Conservation (phyloP, 2,329 filamentous ascomycete species). For the Grosmannia serpens region DNA sequence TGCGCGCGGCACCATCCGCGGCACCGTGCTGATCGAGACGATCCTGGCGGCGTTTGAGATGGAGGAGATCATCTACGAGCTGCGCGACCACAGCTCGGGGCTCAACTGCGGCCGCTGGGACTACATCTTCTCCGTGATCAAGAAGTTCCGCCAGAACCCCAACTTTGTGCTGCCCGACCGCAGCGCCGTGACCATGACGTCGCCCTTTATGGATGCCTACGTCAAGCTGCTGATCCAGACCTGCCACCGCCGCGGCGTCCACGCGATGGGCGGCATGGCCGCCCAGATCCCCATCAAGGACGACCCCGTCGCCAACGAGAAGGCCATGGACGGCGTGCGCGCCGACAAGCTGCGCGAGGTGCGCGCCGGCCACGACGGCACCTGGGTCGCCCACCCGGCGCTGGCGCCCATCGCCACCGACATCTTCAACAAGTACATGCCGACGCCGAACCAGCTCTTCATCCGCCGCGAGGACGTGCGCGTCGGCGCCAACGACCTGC, state of each 20-base stretch:
- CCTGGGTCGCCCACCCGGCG: constrained; percentile 95
- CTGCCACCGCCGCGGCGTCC: constrained; percentile 92
- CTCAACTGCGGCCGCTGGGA: constrained; percentile 99
- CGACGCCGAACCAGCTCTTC: constrained; percentile 93
- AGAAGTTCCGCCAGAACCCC: constrained; percentile 94
- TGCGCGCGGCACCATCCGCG: constrained; percentile 82
- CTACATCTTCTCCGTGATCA: constrained; percentile 99
- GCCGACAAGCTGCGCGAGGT: constrained; percentile 96
- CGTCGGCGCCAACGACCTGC: constrained; percentile 76
- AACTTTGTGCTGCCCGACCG: constrained; percentile 91
- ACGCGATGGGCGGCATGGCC: constrained; percentile 98
- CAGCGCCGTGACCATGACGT: constrained; percentile 87
- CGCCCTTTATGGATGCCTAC: constrained; percentile 96
- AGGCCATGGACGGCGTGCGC: constrained; percentile 84
- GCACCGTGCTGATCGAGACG: constrained; percentile 93
- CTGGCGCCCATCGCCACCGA: constrained; percentile 80
- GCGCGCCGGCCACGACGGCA: constrained; percentile 86
- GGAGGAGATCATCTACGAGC: constrained; percentile 99
- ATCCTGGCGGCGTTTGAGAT: constrained; percentile 98
- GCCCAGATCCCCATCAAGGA: constrained; percentile 98
- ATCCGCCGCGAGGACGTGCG: constrained; percentile 79
- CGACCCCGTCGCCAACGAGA: constrained; percentile 80
- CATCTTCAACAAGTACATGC: constrained; percentile 97
- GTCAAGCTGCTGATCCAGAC: constrained; percentile 97
- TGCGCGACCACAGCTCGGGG: constrained; percentile 89